Evolutionary conservation across 371 early-diverging fungal species (phyloP), one percentile per base, ranked within the genome.

Genomic region (Aphelidium insulamus): DNA sequence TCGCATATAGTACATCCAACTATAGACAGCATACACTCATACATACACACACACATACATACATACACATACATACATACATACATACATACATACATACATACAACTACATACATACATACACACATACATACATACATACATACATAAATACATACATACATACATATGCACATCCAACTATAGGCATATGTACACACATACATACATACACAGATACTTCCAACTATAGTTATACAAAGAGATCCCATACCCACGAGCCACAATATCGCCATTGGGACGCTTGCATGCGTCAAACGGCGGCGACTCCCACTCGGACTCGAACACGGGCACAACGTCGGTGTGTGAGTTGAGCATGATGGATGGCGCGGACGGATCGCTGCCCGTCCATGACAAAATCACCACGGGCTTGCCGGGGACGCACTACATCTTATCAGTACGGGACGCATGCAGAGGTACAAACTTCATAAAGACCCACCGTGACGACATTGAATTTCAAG

Each of bases 291-390:
- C 37, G 23, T 57, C 54, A 20, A 28, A 48, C 50, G n/a, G 78
- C 83, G 3, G 54, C 69, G 39, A 79, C 79, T 50, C 62, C 83
- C 83, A 82, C 43, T 52, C 49, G 21, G 70, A 69, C 36, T 54
- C 57, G 34, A 67, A 72, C 37, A 80, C 77, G 5, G 83, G 82
- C 17, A 82, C 83, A 1, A 82, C 83, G 43, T 82, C 83, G 8
- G 67, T 69, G 52, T 82, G 83, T 31, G 69, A 68, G 66, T 77
- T 77, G 39, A 79, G 68, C 26, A 77, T 38, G 27, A 82, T 37
- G 23, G 67, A 39, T 25, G 65, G 58, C 34, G 59, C 39, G 6
- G 26, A 24, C 10, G 75, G 65, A 23, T 66, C 50, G 2, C 40
- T 37, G 8, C 77, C 77, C 9, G 35, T 36, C 57, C 62, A 62